Conservation (phyloP, 75 land plant species). For the Pinus taeda region DNA sequence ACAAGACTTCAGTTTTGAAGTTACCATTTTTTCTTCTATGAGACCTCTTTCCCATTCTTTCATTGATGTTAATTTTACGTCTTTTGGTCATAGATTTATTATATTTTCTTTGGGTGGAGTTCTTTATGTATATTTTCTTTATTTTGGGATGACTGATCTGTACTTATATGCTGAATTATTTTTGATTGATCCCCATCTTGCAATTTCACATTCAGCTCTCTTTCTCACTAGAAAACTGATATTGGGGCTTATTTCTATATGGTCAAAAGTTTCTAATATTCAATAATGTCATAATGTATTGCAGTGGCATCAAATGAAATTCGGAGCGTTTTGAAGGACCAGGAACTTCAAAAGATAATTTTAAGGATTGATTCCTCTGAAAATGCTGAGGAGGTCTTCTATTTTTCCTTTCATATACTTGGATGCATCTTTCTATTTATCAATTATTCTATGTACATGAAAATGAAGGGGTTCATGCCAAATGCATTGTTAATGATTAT, state of each 20-base stretch:
- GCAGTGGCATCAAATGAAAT: constrained; percentile 51
- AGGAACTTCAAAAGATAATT: constrained; percentile 42
- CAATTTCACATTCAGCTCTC: neutral
- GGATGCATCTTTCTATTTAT: neutral
- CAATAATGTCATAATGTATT: constrained; percentile 5
- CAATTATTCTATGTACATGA: neutral
- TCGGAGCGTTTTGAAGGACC: constrained; percentile 41
- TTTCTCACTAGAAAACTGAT: neutral
- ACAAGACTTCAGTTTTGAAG: too few species aligned
- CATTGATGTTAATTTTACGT: too few species aligned
- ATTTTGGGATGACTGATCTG: neutral
- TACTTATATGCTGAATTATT: neutral
- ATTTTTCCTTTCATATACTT: neutral
- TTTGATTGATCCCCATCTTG: neutral
- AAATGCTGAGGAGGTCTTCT: constrained; percentile 30
- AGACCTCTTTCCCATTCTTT: too few species aligned
- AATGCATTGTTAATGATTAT: neutral
- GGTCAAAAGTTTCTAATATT: neutral
- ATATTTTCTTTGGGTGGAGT: neutral
- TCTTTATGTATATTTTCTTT: neutral
- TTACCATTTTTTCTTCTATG: too few species aligned
- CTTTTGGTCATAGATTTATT: neutral
- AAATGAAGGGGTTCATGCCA: neutral
- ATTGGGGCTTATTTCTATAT: neutral
- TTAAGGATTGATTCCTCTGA: constrained; percentile 32